Evolutionary conservation across 805 yeast species (phyloP).

Genomic region (Cyberlindnera euphorbiae): DNA sequence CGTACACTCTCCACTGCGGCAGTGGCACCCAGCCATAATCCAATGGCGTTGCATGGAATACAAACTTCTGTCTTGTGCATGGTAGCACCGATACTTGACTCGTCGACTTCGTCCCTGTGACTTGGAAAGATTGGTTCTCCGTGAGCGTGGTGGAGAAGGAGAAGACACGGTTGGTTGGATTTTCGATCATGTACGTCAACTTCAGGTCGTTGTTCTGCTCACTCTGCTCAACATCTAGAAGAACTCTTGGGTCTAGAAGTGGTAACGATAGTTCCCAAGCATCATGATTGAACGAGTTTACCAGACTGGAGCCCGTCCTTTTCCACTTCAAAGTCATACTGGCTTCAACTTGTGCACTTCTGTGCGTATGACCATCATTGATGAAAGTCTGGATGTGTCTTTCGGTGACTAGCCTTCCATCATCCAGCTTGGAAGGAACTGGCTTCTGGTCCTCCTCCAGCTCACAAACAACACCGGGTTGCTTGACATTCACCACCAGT

Average conservation of each 20-base stretch:
- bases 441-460: constrained; percentile 23
- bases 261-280: constrained; percentile 55
- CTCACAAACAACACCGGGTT: constrained; percentile 31
- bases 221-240: constrained; percentile 35
- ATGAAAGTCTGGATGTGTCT: too few relatives aligned
- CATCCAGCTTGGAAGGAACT: too few relatives aligned
- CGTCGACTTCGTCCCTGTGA: constrained; percentile 31
- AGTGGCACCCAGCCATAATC: constrained; percentile 32
- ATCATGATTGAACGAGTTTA: constrained; percentile 30
- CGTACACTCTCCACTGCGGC: constrained; percentile 64
- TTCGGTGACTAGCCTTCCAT: too few relatives aligned
- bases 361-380: constrained; percentile 32
- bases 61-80: constrained; percentile 43
- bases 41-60: constrained; percentile 27
- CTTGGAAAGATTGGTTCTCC: constrained; percentile 31
- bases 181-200: constrained; percentile 56
- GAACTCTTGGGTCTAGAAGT: constrained; percentile 63
- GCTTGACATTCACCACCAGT: constrained; percentile 27
- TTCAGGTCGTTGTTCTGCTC: constrained; percentile 23
- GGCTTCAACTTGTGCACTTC: constrained; percentile 32
- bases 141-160: constrained; percentile 50
- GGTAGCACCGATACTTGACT: constrained; percentile 45
- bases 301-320: constrained; percentile 20
- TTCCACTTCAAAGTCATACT: constrained; percentile 31
- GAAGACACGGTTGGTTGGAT: constrained; percentile 68